A percentile compares a stretch with the other conserved stretches of the same genome.
phyloP scores from a whole-genome alignment of 1,284 basidiomycete genomes.

The Spongispora temasekensis region DNA sequence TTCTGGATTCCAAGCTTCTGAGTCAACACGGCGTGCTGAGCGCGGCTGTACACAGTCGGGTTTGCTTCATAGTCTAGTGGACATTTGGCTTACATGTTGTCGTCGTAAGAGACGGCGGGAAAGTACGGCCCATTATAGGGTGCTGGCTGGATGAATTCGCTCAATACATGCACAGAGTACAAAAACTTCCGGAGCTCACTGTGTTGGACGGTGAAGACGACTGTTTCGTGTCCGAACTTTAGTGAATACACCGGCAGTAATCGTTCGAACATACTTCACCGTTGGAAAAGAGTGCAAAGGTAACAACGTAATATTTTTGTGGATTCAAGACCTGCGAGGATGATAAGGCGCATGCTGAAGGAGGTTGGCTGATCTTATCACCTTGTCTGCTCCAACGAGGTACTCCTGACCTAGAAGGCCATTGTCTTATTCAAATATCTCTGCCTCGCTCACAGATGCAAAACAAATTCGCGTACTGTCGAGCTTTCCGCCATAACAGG shows the following conservation, averaged over 20 bases:
- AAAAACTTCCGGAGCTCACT: slow-evolving; percentile 8
- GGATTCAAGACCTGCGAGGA: slow-evolving; percentile 47
- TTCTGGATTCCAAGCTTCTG: slow-evolving; percentile 49
- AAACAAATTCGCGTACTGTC: slow-evolving; percentile 28
- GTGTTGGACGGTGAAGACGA: slow-evolving; percentile 25
- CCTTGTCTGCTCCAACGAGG: slow-evolving; percentile 54
- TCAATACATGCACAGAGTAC: slow-evolving; percentile 1
- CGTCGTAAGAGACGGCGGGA: slow-evolving; percentile 52
- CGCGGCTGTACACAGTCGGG: slow-evolving; percentile 40
- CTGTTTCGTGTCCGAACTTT: not conserved
- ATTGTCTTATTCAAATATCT: slow-evolving; percentile 15
- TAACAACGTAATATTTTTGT: slow-evolving; percentile 54
- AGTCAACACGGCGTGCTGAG: slow-evolving; percentile 56
- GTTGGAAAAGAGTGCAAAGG: slow-evolving; percentile 58
- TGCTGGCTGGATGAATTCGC: slow-evolving; percentile 34
- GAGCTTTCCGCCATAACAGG: slow-evolving; percentile 42
- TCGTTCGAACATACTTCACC: slow-evolving; percentile 47
- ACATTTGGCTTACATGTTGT: slow-evolving; percentile 50
- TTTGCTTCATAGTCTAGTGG: not conserved
- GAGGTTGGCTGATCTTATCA: slow-evolving; percentile 7
- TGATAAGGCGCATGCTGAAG: slow-evolving; percentile 2
- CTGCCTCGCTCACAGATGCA: not conserved
- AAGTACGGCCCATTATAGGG: slow-evolving; percentile 53
- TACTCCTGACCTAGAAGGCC: slow-evolving; percentile 48
- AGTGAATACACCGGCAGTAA: not conserved